These are phyloP conservation scores for Opeltia flavorubescens DNA, from an alignment of 495 filamentous ascomycete species.

Conservation along the genomic window DNA sequence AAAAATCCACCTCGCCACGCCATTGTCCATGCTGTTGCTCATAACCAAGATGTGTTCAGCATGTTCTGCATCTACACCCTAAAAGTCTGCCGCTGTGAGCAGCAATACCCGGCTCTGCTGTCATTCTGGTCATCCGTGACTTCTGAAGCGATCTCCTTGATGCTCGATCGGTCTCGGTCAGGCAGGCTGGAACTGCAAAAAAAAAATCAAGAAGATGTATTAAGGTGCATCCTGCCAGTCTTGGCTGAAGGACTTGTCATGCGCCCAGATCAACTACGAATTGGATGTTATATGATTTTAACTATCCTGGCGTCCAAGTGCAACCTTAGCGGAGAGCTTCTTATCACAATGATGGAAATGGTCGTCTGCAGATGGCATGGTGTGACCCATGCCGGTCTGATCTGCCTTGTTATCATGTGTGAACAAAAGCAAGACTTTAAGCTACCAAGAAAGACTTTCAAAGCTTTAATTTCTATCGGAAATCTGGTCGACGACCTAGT, in stretches of 20 bases:
- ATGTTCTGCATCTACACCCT: slow-evolving; percentile 62
- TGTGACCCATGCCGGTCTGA: slow-evolving; percentile 56
- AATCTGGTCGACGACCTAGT: slow-evolving; percentile 42
- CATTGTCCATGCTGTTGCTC: slow-evolving; percentile 64
- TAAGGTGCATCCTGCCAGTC: slow-evolving; percentile 59
- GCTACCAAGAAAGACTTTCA: slow-evolving; percentile 54
- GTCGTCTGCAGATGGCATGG: slow-evolving; percentile 58
- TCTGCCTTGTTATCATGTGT: slow-evolving; percentile 66
- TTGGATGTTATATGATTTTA: slow-evolving; percentile 82
- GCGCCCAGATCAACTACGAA: slow-evolving; percentile 55
- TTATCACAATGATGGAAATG: slow-evolving; percentile 75
- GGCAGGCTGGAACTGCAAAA: slow-evolving; percentile 52
- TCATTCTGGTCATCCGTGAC: slow-evolving; percentile 79
- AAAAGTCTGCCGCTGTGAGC: slow-evolving; percentile 46
- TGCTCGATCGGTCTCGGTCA: slow-evolving; percentile 60
- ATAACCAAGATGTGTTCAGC: slow-evolving; percentile 54
- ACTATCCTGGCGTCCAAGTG: slow-evolving; percentile 73
- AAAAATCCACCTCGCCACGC: slow-evolving; percentile 62
- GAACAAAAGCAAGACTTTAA: slow-evolving; percentile 47
- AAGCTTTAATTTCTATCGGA: slow-evolving; percentile 49
- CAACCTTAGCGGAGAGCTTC: slow-evolving; percentile 53
- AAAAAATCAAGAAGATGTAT: slow-evolving; percentile 62
- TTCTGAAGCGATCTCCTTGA: slow-evolving; percentile 65
- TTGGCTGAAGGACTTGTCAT: slow-evolving; percentile 62
- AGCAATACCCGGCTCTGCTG: slow-evolving; percentile 60